Conservation (phyloP, 2,329 filamentous ascomycete species). For the Penicillium sp. region DNA sequence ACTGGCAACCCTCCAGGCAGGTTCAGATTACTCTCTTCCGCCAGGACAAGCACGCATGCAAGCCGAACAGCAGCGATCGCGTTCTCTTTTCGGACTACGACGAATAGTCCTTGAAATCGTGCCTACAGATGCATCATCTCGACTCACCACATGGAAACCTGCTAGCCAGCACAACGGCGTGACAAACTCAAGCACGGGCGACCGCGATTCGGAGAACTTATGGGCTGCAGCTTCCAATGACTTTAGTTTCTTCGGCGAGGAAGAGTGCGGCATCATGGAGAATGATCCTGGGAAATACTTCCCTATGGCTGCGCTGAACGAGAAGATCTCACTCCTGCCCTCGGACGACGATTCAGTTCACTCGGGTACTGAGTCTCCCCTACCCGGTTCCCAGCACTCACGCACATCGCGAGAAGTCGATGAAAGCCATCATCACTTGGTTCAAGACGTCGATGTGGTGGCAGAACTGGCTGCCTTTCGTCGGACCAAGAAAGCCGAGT, state of each 20-base stretch:
- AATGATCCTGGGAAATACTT: slow-evolving; percentile 43
- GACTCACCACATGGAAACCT: slow-evolving; percentile 35
- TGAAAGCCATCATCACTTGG: slow-evolving; percentile 8
- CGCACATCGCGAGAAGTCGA: slow-evolving; percentile 2
- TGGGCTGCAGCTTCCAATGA: slow-evolving; percentile 57
- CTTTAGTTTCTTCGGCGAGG: slow-evolving; percentile 58
- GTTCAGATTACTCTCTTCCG: slow-evolving; percentile 55
- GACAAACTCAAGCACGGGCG: slow-evolving; percentile 52
- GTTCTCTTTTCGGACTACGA: slow-evolving; percentile 51
- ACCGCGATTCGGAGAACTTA: slow-evolving; percentile 54
- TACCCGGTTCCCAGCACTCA: slow-evolving; percentile 8
- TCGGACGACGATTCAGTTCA: slow-evolving; percentile 27
- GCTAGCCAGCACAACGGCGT: slow-evolving; percentile 31
- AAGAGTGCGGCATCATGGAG: slow-evolving; percentile 50
- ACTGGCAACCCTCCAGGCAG: slow-evolving; percentile 50
- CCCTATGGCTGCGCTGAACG: slow-evolving; percentile 41
- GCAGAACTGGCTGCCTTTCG: slow-evolving; percentile 52
- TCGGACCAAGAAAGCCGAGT: slow-evolving; percentile 48
- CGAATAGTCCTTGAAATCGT: slow-evolving; percentile 54
- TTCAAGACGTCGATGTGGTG: slow-evolving; percentile 47
- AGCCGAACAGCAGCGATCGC: slow-evolving; percentile 47
- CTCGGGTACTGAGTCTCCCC: slow-evolving; percentile 15
- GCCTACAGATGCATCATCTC: slow-evolving; percentile 25
- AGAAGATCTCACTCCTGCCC: slow-evolving; percentile 42
- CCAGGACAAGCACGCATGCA: slow-evolving; percentile 49